phyloP scores from a whole-genome alignment of 177 flowering plant species.

The Tripterygium wilfordii region DNA sequence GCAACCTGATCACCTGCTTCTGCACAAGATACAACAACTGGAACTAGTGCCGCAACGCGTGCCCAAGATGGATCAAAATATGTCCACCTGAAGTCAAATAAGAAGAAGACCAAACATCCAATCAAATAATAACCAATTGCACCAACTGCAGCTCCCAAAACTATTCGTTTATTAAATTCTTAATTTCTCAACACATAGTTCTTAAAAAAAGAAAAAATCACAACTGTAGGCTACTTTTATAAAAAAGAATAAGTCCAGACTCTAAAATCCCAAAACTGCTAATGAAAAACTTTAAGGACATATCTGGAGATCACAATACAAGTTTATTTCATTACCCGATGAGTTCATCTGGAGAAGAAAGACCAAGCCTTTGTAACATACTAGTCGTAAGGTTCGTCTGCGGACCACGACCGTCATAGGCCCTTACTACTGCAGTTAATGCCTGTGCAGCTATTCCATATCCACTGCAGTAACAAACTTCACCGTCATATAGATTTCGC shows the following conservation, averaged over 20 bases:
- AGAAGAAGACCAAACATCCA: constrained; percentile 1
- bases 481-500: background rate
- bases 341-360: constrained; percentile 88
- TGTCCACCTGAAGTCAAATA: constrained; percentile 72
- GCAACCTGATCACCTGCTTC: constrained; percentile 88
- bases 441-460: constrained; percentile 97
- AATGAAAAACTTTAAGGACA: too few species aligned
- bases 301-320: too few species aligned
- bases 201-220: too few species aligned
- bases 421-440: constrained; percentile 77
- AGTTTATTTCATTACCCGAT: too few species aligned
- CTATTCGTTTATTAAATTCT: too few species aligned
- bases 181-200: too few species aligned
- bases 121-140: too few species aligned
- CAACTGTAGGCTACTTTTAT: too few species aligned
- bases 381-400: constrained; percentile 60
- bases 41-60: constrained; percentile 93
- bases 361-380: constrained; percentile 48
- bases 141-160: too few species aligned
- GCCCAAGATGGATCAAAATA: constrained; percentile 99
- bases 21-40: constrained; percentile 83
- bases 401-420: constrained; percentile 95
- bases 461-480: constrained; percentile 51
- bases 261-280: too few species aligned
- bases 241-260: too few species aligned